These are phyloP conservation scores for Athelia psychrophila DNA, from an alignment of 1,284 basidiomycete species.

Conservation along the genomic window DNA sequence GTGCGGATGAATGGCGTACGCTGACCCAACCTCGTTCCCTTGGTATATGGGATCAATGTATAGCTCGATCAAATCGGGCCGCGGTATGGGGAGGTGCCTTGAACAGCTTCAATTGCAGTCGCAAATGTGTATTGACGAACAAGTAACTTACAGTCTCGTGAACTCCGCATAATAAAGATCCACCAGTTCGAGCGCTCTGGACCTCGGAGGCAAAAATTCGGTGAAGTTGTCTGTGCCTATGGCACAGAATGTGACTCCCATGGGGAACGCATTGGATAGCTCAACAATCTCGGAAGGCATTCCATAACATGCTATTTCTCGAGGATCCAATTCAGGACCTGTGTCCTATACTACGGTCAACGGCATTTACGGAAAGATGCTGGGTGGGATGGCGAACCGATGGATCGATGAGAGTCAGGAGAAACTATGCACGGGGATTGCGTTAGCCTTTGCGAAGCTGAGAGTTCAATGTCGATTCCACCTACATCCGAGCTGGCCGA, in stretches of 20 bases:
- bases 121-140: neutral
- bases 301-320: conserved; percentile 12
- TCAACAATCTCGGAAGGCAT: conserved; percentile 41
- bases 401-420: conserved; percentile 41
- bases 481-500: conserved; percentile 43
- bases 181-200: conserved; percentile 34
- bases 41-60: conserved; percentile 41
- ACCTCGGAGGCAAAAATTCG: conserved; percentile 31
- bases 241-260: conserved; percentile 37
- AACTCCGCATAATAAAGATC: conserved; percentile 40
- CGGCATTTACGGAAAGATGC: neutral
- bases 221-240: conserved; percentile 35
- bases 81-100: conserved; percentile 41
- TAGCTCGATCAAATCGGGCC: conserved; percentile 32
- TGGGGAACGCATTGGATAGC: conserved; percentile 46
- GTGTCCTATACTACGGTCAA: neutral
- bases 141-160: conserved; percentile 45
- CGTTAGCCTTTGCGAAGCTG: conserved; percentile 2
- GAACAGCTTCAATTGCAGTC: neutral
- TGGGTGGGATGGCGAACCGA: too few relatives aligned
- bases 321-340: neutral
- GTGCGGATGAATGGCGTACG: conserved; percentile 39
- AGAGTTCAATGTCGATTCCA: neutral
- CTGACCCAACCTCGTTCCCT: conserved; percentile 24
- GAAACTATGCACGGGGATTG: conserved; percentile 29